Evolutionary conservation across 805 yeast genomes (phyloP).

Genomic region (Ogataea glucozyma): DNA sequence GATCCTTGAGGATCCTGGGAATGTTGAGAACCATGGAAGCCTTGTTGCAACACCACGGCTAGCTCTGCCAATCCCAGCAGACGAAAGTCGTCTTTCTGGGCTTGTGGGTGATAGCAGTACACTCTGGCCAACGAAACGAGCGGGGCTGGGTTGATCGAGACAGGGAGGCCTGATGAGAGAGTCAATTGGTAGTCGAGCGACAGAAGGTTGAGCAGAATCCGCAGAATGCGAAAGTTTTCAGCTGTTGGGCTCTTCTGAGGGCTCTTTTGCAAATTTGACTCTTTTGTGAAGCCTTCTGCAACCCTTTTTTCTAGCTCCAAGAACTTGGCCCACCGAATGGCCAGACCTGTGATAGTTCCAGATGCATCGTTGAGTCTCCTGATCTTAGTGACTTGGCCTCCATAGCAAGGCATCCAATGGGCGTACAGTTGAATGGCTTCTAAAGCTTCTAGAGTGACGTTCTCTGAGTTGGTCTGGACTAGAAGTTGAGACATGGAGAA

Average conservation of each 20-base stretch:
- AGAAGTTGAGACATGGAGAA: constrained; percentile 15
- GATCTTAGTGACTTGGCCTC: neutral
- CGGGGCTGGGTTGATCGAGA: constrained; percentile 20
- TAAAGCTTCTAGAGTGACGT: constrained; percentile 17
- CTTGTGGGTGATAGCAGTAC: constrained; percentile 10
- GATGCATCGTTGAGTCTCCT: constrained; percentile 16
- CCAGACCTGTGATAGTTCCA: constrained; percentile 19
- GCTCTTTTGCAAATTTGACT: too few species aligned
- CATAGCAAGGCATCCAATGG: constrained; percentile 20
- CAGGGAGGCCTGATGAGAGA: constrained; percentile 21
- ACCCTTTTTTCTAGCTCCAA: constrained; percentile 15
- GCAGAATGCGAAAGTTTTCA: constrained; percentile 16
- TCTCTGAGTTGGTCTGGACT: constrained; percentile 12
- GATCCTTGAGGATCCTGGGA: too few species aligned
- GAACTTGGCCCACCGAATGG: constrained; percentile 19
- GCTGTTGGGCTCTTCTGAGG: constrained; percentile 8
- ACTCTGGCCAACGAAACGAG: constrained; percentile 16
- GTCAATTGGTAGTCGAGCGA: constrained; percentile 20
- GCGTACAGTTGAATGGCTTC: constrained; percentile 21
- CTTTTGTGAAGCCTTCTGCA: constrained; percentile 10
- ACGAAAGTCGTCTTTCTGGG: constrained; percentile 17
- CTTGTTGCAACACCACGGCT: constrained; percentile 16
- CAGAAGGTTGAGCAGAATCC: constrained; percentile 18
- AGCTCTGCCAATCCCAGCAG: constrained; percentile 22
- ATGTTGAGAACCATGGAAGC: too few species aligned